Percentiles rank a stretch among this genome's conserved stretches.
Evolutionary conservation across 805 yeast species (phyloP).

Genomic region (Kuraishia molischiana): DNA sequence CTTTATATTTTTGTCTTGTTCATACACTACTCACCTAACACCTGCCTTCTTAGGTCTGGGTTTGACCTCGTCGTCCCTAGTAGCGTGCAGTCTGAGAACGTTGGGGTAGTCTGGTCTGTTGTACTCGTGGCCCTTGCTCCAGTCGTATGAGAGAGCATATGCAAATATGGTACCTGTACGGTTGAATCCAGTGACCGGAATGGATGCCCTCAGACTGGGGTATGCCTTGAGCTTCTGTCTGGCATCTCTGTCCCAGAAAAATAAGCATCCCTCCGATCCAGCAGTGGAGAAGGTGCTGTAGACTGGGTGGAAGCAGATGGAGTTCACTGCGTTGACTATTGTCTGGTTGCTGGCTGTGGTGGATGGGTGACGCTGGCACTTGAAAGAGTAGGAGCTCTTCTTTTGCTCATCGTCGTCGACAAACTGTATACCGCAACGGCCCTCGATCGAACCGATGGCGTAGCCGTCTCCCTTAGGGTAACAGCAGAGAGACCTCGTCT

Average conservation of each 20-base stretch:
- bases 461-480: slow-evolving; percentile 89
- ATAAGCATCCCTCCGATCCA: slow-evolving; percentile 89
- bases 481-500: slow-evolving; percentile 75
- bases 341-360: slow-evolving; percentile 45
- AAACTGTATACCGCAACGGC: slow-evolving; percentile 91
- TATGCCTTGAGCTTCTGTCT: slow-evolving; percentile 77
- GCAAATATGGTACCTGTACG: slow-evolving; percentile 79
- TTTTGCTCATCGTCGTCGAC: slow-evolving; percentile 74
- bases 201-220: slow-evolving; percentile 57
- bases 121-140: slow-evolving; percentile 84
- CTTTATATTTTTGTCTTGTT: no score
- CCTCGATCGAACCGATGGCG: slow-evolving; percentile 90
- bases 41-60: slow-evolving; percentile 36
- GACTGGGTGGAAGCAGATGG: slow-evolving; percentile 78
- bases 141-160: slow-evolving; percentile 87
- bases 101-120: slow-evolving; percentile 71
- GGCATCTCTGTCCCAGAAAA: slow-evolving; percentile 94
- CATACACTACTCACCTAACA: no score
- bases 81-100: slow-evolving; percentile 71
- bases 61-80: slow-evolving; percentile 79
- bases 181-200: slow-evolving; percentile 75
- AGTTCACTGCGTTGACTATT: slow-evolving; percentile 68
- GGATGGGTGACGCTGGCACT: slow-evolving; percentile 79
- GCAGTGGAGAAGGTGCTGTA: slow-evolving; percentile 91
- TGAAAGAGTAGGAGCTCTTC: slow-evolving; percentile 75